Base-by-base conservation (phyloP, 164 flowering plant genomes). In the Nymphaea colorata region DNA sequence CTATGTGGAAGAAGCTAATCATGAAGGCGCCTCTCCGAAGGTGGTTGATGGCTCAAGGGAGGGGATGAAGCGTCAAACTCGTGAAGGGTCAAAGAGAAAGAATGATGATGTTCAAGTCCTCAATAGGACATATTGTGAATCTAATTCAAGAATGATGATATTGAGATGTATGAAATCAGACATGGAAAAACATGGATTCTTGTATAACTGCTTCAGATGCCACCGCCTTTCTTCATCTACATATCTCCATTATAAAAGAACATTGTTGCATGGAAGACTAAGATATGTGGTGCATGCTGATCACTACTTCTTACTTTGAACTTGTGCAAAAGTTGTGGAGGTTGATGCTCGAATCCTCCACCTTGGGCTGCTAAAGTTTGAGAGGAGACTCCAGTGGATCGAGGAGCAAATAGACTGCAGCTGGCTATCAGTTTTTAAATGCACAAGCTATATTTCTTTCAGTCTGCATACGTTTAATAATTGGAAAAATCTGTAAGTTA, bases 241-340 rank as follows among this genome's bases (percentile, higher is more conserved):
- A 64, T 85, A 86, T 75, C 76, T 90, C 65, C 83, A 79, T 66
- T 89, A 86, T 73, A 70, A 57, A 2, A 80, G 91, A 75, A 87
- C 81, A 78, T 80, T 43, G 45, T 80, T 76, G 57, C 78, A 67
- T 5, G 91, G 90, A 25, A 69, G 77, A n/a, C 72, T 71, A 15
- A 53, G 74, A 11, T 89, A 87, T 67, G 89, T 78, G 64, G 89
- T 85, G 0, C 93, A 91, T 83, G 96, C 90, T 10, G 98, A 93
- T 82, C 87, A 89, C 67, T 93, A 91, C 76, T 83, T 91, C 47
- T 66, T 93, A 76, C 90, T 93, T 71, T 88, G 91, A 25, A 81
- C 84, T 55, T 91, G 91, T 80, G 96, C 97, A 8, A 80, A 69
- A 65, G 80, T 79, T 67, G 96, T 80, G 3, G 79, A 83, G 69